These are phyloP conservation scores for Thuidium tamariscinum DNA, from an alignment of 225 moss, liverwort and hornwort species.

Conservation along the genomic window DNA sequence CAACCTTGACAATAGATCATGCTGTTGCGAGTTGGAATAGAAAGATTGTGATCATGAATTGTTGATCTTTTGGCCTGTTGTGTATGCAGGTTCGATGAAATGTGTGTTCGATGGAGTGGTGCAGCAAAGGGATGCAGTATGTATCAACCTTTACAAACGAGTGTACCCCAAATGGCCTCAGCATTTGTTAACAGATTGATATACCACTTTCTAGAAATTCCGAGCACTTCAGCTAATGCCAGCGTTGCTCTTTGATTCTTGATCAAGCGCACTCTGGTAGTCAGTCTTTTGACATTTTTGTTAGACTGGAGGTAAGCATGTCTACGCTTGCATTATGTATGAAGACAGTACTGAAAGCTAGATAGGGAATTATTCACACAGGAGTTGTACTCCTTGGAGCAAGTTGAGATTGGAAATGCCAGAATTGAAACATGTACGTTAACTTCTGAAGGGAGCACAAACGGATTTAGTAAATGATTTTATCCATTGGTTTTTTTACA, in stretches of 20 bases:
- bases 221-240: not conserved
- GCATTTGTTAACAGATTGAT: constrained; percentile 15
- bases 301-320: not conserved
- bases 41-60: not conserved
- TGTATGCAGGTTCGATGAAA: constrained; percentile 75
- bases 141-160: constrained; percentile 82
- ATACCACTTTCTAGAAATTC: not conserved
- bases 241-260: not conserved
- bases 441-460: not conserved
- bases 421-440: not conserved
- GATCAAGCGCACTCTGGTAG: not conserved
- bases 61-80: not conserved
- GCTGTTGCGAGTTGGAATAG: not conserved
- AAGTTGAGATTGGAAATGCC: not conserved
- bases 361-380: not conserved
- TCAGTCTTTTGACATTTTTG: not conserved
- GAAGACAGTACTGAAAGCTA: not conserved
- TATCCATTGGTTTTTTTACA: not conserved
- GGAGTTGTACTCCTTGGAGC: not conserved
- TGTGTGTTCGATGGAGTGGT: constrained; percentile 94
- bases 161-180: constrained; percentile 93
- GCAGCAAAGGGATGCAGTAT: constrained; percentile 91
- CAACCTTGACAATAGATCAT: not conserved
- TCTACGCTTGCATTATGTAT: not conserved
- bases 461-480: not conserved